A percentile compares a stretch with the other conserved stretches of the same genome.
Conservation (phyloP, 495 filamentous ascomycete genomes). For the Tuber calosporum region DNA sequence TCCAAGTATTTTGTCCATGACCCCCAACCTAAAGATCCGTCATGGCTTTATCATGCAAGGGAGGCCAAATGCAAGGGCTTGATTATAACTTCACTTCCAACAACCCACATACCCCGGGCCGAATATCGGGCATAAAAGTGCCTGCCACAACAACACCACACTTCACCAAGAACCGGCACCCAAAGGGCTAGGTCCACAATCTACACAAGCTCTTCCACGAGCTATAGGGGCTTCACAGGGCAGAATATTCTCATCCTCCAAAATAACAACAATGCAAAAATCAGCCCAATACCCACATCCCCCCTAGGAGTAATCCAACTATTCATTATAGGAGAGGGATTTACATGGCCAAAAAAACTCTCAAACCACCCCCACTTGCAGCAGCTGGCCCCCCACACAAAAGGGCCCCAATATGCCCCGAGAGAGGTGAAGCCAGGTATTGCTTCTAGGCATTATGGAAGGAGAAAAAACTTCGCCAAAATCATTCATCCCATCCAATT, state of each 20-base stretch:
- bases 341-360: background rate
- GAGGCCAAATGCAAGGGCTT: background rate
- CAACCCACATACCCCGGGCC: background rate
- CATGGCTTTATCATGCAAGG: background rate
- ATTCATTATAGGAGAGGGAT: background rate
- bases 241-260: background rate
- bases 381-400: background rate
- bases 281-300: background rate
- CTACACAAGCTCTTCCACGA: background rate
- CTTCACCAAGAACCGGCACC: background rate
- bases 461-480: background rate
- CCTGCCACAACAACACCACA: background rate
- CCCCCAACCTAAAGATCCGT: too few relatives aligned
- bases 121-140: background rate
- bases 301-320: background rate
- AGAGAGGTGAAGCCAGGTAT: background rate
- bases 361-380: background rate
- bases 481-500: background rate
- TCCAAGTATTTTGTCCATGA: too few relatives aligned
- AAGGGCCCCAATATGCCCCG: background rate
- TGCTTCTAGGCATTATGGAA: background rate
- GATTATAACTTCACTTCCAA: background rate
- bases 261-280: background rate
- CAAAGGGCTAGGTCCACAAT: background rate
- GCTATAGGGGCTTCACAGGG: background rate